phyloP scores from a whole-genome alignment of 1,139 yeast genomes.

The Scheffersomyces segobiensis region DNA sequence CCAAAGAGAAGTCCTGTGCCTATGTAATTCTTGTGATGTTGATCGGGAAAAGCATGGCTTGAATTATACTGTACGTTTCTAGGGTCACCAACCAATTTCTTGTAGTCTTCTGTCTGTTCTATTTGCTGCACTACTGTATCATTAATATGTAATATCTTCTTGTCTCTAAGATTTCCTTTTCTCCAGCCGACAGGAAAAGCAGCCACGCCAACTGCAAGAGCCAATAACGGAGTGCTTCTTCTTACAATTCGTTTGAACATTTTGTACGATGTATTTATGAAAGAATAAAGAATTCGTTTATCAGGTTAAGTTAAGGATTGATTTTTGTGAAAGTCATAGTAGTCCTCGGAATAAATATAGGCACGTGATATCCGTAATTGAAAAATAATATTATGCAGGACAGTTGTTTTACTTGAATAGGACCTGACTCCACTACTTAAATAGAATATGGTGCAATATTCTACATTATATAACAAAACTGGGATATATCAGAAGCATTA shows the following conservation, averaged over 20 bases:
- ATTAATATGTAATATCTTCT: slow-evolving; percentile 20
- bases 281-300: not conserved
- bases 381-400: too few relatives aligned
- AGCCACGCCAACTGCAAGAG: slow-evolving; percentile 50
- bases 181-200: slow-evolving; percentile 45
- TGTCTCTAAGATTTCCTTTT: slow-evolving; percentile 19
- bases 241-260: slow-evolving; percentile 21
- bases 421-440: too few relatives aligned
- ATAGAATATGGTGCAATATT: too few relatives aligned
- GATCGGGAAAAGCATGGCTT: slow-evolving; percentile 55
- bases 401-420: too few relatives aligned
- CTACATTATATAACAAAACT: too few relatives aligned
- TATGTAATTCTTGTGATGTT: slow-evolving; percentile 63
- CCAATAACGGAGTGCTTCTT: slow-evolving; percentile 33
- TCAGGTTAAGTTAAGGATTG: too few relatives aligned
- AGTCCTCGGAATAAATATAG: not conserved
- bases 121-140: slow-evolving; percentile 33
- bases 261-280: not conserved
- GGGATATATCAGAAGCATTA: too few relatives aligned
- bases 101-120: slow-evolving; percentile 31
- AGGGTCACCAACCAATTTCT: slow-evolving; percentile 27
- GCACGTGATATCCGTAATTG: not conserved
- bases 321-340: not conserved
- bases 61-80: slow-evolving; percentile 25
- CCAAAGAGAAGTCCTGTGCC: slow-evolving; percentile 69